Percentiles rank a stretch among this genome's conserved stretches.
Conservation (phyloP, 176 grass and related monocot species). For the Aegilops longissima region DNA sequence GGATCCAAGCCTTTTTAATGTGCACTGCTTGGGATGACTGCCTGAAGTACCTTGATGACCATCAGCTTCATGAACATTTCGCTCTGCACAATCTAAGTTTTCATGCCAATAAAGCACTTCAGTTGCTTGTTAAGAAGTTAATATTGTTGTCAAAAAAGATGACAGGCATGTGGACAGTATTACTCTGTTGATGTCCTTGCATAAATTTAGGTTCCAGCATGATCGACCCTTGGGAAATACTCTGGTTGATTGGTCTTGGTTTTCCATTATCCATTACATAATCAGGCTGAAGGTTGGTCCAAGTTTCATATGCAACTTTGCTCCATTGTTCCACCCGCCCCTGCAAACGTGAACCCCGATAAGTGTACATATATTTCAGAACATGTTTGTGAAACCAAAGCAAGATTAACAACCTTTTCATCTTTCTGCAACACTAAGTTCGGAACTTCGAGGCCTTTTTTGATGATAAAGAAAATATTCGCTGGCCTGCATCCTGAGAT, state of each 20-base stretch:
- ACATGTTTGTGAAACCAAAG: not conserved
- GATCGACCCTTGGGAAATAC: not conserved
- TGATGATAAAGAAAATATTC: not conserved
- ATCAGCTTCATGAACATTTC: not conserved
- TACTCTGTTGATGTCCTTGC: constrained; percentile 17
- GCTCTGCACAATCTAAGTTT: constrained; percentile 15
- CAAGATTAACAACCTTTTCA: not conserved
- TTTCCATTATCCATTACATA: constrained; percentile 28
- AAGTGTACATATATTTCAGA: not conserved
- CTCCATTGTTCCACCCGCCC: not conserved
- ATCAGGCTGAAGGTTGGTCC: not conserved
- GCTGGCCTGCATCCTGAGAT: not conserved
- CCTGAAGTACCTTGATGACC: constrained; percentile 3
- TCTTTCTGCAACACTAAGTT: not conserved
- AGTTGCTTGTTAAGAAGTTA: not conserved
- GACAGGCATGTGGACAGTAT: not conserved
- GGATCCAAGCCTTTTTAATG: constrained; percentile 3
- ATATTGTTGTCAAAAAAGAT: not conserved
- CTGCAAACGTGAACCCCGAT: constrained; percentile 6
- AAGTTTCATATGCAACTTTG: constrained; percentile 24
- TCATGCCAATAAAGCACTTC: not conserved
- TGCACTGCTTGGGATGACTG: not conserved
- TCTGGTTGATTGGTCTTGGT: not conserved
- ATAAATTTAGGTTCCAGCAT: not conserved
- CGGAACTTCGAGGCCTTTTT: not conserved